Percentiles rank a stretch among this genome's conserved stretches.
These are phyloP conservation scores for Wickerhamiella parazyma DNA, from an alignment of 805 yeast species.

Conservation along the genomic window DNA sequence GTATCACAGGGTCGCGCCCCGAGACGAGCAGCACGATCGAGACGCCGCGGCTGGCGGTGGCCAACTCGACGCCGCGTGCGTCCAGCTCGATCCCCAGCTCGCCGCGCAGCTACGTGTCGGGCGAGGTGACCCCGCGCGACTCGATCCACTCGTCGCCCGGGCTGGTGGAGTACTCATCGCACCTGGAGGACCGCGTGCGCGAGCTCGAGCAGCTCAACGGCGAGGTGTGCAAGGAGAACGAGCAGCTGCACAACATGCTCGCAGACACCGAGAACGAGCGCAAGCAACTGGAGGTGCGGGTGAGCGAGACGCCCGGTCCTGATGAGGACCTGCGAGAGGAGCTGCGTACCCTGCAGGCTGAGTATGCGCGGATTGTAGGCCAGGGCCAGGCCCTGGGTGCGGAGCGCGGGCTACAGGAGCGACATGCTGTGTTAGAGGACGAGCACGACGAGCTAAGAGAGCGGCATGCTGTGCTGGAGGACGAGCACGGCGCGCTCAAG, in stretches of 20 bases:
- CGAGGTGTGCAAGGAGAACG: conserved; percentile 20
- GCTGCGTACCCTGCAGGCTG: background rate
- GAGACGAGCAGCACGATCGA: background rate
- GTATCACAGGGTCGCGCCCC: no score
- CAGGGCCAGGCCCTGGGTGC: no score
- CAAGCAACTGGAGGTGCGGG: background rate
- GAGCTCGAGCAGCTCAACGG: conserved; percentile 20
- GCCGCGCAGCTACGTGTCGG: conserved; percentile 2
- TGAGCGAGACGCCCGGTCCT: background rate
- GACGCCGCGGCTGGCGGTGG: background rate
- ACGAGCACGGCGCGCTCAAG: background rate
- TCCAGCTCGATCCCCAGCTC: background rate
- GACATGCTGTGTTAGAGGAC: background rate
- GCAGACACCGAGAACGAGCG: conserved; percentile 12
- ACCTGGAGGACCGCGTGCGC: conserved; percentile 19
- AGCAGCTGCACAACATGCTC: conserved; percentile 21
- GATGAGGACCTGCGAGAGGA: background rate
- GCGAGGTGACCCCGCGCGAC: background rate
- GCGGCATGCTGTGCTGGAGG: no score
- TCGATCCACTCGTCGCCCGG: conserved; percentile 21
- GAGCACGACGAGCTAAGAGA: conserved; percentile 1
- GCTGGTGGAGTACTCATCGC: conserved; percentile 30
- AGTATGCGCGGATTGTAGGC: background rate
- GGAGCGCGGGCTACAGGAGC: background rate
- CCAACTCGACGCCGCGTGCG: background rate